Evolutionary conservation across 306 rosid species (phyloP), one percentile per base, ranked within the genome.

Genomic region (Gillenia trifoliata): DNA sequence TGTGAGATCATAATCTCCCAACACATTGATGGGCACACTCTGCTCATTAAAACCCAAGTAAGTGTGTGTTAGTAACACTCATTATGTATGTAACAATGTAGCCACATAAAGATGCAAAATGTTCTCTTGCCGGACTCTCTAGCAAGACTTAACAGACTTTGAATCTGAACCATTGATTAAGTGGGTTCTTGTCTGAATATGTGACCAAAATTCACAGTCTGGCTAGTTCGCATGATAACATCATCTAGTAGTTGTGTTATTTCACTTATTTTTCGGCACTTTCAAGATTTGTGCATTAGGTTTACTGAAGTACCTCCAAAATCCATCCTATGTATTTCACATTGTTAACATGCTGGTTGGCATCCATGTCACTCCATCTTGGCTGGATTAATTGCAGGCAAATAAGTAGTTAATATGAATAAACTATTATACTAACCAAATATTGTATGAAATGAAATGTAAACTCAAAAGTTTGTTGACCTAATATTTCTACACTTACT

Each of bases 281-380:
- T 45, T 45, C 52, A 4, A 45, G 52, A 45, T 15, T 13, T 45
- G 52, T 13, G 8, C 52, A 15, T 45, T 15, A 45, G 29, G 29
- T 7, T 4, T 23, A 19, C n/a, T 50, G 60, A 38, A 7, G 22
- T 86, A 89, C 97, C 98, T 94, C 96, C 25, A 94, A 84, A 78
- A 94, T 88, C 98, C 98, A 94, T n/a, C 93, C 96, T 3, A 94
- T 94, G 86, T 91, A 94, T 81, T 87, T 94, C 55, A 91, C 98
- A 70, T 94, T 94, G 85, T 94, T 94, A 8, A 94, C 98, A 40
- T 94, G 98, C 71, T 91, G 98, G 79, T 94, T 94, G 45, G 89
- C 98, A 80, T 94, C 96, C 97, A 94, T 91, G 79, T 94, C 98
- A 26, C 88, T 94, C 98, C 98, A 91, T 85, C 97, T 90, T 17